Base-by-base conservation (phyloP, 306 rosid genomes). In the Carpinus fangiana region DNA sequence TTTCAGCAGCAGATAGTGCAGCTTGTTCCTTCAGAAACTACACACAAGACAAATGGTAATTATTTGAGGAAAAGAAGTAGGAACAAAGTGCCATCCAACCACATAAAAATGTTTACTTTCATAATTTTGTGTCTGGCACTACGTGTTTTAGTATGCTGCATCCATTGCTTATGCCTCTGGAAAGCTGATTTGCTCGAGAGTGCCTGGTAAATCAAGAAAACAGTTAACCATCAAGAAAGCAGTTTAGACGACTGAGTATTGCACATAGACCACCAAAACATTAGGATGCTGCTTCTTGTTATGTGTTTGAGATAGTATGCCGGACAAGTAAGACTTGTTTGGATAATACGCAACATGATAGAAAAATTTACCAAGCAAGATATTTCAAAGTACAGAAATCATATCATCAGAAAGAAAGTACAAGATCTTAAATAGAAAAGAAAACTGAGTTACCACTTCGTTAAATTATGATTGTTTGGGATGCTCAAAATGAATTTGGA, bases 71-170 rank as follows among this genome's bases (percentile, higher is more conserved):
- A 66, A 21, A 28, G 31, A 51, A 65, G 47, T 59, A 72, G 57
- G 48, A 72, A 71, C 64, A 65, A 57, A 54, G 68, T 46, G n/a
- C 18, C 46, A 65, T 69, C 73, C 16, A 76, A 66, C 78, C 26
- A 54, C 73, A 53, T 11, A 66, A 68, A 70, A 82, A 80, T 76
- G 55, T 87, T 65, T 90, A 96, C 99, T 84, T 96, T 96, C 91
- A 96, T 93, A 81, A 96, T 96, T 87, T 96, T 96, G 88, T 96
- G 99, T 72, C 98, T 91, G 28, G 98, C 99, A 80, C 98, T 96
- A 26, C 99, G 96, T 28, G 98, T 96, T 91, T 91, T 96, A 82
- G 98, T 98, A 91, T 96, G 97, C 78, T 87, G 98, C 89, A 96
- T 78, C 99, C 99, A 96, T 81, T 90, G 96, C 86, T 93, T 93